Evolutionary conservation across 2,329 filamentous ascomycete species (phyloP).

Genomic region (Monilinia aucupariae): DNA sequence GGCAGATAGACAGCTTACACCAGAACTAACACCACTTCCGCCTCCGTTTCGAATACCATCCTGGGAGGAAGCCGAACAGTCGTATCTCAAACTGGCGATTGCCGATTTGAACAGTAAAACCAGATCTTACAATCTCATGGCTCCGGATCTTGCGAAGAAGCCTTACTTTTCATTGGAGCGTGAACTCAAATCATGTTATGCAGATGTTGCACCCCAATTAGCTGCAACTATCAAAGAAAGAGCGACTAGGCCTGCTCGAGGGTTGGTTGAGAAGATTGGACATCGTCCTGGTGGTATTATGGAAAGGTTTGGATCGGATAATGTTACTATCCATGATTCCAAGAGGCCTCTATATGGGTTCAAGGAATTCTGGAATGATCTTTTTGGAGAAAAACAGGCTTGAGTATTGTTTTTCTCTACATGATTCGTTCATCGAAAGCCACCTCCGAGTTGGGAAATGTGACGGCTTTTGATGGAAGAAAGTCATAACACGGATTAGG

Average conservation of each 20-base stretch:
- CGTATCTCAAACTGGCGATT: conserved; percentile 73
- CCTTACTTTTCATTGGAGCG: conserved; percentile 81
- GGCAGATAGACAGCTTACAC: conserved; percentile 10
- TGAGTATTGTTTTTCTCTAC: not conserved
- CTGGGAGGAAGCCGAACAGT: conserved; percentile 67
- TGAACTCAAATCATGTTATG: conserved; percentile 75
- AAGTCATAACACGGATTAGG: not conserved
- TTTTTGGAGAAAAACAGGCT: conserved; percentile 43
- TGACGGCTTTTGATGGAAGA: too few relatives aligned
- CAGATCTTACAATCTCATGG: conserved; percentile 90
- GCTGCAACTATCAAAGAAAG: conserved; percentile 67
- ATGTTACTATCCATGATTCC: conserved; percentile 66
- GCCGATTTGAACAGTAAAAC: conserved; percentile 72
- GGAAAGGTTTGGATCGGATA: conserved; percentile 52
- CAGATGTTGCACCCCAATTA: conserved; percentile 75
- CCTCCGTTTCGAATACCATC: conserved; percentile 69
- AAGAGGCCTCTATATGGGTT: conserved; percentile 75
- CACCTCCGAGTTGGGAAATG: too few relatives aligned
- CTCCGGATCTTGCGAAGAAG: conserved; percentile 85
- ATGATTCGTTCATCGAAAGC: too few relatives aligned
- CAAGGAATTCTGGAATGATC: conserved; percentile 81
- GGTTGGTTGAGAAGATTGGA: conserved; percentile 40
- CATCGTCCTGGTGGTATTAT: conserved; percentile 50
- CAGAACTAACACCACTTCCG: conserved; percentile 34
- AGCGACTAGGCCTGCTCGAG: conserved; percentile 45